Base-by-base conservation (phyloP, 2,329 filamentous ascomycete genomes). In the Apiospora aurea region DNA sequence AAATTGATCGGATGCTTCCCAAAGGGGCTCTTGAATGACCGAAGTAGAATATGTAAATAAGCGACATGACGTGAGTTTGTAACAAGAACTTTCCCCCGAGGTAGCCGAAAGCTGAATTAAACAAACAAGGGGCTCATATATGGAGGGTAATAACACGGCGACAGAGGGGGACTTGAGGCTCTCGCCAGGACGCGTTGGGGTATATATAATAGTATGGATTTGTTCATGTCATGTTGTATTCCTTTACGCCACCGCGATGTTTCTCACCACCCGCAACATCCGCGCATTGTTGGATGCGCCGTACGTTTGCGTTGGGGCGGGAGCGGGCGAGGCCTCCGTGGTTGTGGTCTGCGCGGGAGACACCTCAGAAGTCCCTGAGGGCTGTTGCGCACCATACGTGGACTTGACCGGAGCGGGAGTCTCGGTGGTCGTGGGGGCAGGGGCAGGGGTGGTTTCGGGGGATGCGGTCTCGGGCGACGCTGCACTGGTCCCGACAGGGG, bases 271-370 rank as follows among this genome's bases (percentile, higher is more conserved):
- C 18, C 46, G 46, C 46, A 64, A 7, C 34, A 41, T 41, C 18
- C 34, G 10, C 57, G 34, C 53, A 16, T 61, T 61, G 29, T 61
- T 41, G 57, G 57, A n/a, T 3, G 57, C 34, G 18, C 57, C 57
- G 21, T 64, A 64, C 4, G 57, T 64, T 64, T 64, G 57, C 34
- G 57, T 64, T 18, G 57, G 57, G 34, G 41, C 34, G 18, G 57
- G 57, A 14, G n/a, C 57, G 34, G 57, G 57, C 34, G 10, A 13
- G 11, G n/a, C 24, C 4, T 38, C 29, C 4, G 57, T 4, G 3
- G 34, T 61, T 16, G 53, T 61, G 29, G 53, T 61, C 53, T 61
- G 53, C 18, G 10, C 53, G 2, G 53, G 53, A 2, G 53, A 61
- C 53, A 61, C 53, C 16, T 61, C 53, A 1, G 53, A 61, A 2